Conservation (phyloP, 768 basidiomycete genomes). For the Leccinum variicolor region DNA sequence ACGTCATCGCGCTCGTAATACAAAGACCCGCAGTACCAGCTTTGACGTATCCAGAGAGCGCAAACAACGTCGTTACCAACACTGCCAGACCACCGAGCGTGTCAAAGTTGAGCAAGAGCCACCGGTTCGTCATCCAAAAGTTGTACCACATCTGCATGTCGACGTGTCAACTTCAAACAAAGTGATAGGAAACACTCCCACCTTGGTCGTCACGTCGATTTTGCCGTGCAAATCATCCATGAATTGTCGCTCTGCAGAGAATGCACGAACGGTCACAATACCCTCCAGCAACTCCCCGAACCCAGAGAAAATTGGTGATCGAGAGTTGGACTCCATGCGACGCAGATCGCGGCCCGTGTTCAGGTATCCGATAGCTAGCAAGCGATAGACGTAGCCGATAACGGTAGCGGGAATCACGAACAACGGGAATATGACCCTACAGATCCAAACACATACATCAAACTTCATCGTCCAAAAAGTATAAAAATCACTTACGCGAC, state of each 20-base stretch:
- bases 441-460: not conserved
- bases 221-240: constrained; percentile 69
- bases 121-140: constrained; percentile 89
- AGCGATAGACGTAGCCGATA: constrained; percentile 72
- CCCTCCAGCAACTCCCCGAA: constrained; percentile 83
- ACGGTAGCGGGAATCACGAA: constrained; percentile 77
- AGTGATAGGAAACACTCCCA: constrained; percentile 19
- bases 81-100: constrained; percentile 69
- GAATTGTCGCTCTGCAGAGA: constrained; percentile 78
- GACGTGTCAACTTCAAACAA: not conserved
- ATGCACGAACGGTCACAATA: constrained; percentile 91
- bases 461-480: constrained; percentile 5
- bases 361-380: constrained; percentile 67
- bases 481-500: constrained; percentile 49
- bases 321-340: constrained; percentile 86
- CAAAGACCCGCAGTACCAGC: constrained; percentile 68
- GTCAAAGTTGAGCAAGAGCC: constrained; percentile 85
- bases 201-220: constrained; percentile 77
- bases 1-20: constrained; percentile 72
- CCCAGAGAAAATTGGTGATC: constrained; percentile 81
- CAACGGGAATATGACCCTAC: constrained; percentile 69
- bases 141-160: constrained; percentile 66
- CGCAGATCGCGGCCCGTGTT: constrained; percentile 81
- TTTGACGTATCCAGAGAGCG: constrained; percentile 56
- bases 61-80: constrained; percentile 71